Percentiles rank a stretch among this genome's conserved stretches.
These are phyloP conservation scores for Aspergillus fijiensis DNA, from an alignment of 2,329 filamentous ascomycete genomes.

Conservation along the genomic window DNA sequence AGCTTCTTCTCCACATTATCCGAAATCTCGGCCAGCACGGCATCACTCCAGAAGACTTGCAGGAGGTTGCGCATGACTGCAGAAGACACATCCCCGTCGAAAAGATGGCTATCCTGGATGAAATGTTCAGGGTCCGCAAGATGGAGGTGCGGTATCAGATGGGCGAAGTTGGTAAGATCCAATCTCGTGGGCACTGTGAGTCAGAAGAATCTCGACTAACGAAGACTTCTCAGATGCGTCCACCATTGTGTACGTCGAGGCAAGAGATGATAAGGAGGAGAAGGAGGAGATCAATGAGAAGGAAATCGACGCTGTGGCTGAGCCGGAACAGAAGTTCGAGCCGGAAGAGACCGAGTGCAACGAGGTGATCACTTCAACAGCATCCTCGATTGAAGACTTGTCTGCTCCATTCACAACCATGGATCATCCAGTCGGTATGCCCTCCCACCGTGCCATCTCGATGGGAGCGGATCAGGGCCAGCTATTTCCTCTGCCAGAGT, in stretches of 20 bases:
- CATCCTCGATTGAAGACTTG: conserved; percentile 27
- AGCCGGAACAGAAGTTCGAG: conserved; percentile 20
- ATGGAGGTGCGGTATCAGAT: conserved; percentile 43
- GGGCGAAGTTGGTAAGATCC: conserved; percentile 41
- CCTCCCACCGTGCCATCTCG: conserved; percentile 22
- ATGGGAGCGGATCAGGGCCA: conserved; percentile 18
- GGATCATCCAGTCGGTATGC: conserved; percentile 24
- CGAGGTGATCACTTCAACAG: conserved; percentile 28
- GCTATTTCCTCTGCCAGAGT: conserved; percentile 32
- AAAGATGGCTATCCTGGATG: conserved; percentile 40
- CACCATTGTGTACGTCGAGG: conserved; percentile 36
- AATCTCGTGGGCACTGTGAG: not conserved
- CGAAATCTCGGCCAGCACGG: conserved; percentile 37
- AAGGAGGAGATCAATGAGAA: conserved; percentile 34
- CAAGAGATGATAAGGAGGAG: conserved; percentile 35
- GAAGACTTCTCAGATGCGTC: conserved; percentile 28
- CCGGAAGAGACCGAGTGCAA: conserved; percentile 31
- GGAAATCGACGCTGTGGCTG: conserved; percentile 31
- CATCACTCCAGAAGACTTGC: conserved; percentile 41
- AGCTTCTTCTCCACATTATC: conserved; percentile 43
- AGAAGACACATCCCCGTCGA: conserved; percentile 40
- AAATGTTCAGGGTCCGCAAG: conserved; percentile 42
- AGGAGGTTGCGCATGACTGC: conserved; percentile 41
- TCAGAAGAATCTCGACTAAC: not conserved
- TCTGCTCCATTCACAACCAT: conserved; percentile 27